Evolutionary conservation across 345 rosid genomes (phyloP).

Genomic region (Citrus mangshanensis): DNA sequence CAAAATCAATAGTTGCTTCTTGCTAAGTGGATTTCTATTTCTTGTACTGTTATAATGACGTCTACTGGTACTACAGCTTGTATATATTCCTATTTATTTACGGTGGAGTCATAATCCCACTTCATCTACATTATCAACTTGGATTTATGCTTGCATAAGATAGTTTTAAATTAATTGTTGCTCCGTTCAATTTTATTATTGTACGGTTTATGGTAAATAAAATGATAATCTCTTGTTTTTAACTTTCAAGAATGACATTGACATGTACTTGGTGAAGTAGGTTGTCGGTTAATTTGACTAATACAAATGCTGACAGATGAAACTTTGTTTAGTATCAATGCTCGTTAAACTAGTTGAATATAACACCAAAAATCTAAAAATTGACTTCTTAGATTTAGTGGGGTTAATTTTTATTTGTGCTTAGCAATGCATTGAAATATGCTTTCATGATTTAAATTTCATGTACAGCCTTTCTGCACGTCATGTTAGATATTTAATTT

Average conservation of each 20-base stretch:
- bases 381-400: too few relatives aligned
- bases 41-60: background rate
- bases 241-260: background rate
- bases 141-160: background rate
- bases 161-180: background rate
- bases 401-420: too few relatives aligned
- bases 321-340: too few relatives aligned
- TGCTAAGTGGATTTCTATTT: background rate
- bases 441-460: too few relatives aligned
- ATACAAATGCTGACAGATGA: too few relatives aligned
- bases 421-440: too few relatives aligned
- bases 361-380: too few relatives aligned
- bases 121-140: background rate
- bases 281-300: background rate
- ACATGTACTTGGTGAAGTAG: background rate
- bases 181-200: too few relatives aligned
- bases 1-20: background rate
- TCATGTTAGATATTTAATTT: too few relatives aligned
- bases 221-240: background rate
- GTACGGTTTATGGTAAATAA: background rate
- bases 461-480: too few relatives aligned
- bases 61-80: background rate
- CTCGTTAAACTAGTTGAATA: too few relatives aligned
- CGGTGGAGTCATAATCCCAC: background rate
- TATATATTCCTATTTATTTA: background rate